These are phyloP conservation scores for Afroboletus lepidellus DNA, from an alignment of 1,284 basidiomycete genomes.

Conservation along the genomic window DNA sequence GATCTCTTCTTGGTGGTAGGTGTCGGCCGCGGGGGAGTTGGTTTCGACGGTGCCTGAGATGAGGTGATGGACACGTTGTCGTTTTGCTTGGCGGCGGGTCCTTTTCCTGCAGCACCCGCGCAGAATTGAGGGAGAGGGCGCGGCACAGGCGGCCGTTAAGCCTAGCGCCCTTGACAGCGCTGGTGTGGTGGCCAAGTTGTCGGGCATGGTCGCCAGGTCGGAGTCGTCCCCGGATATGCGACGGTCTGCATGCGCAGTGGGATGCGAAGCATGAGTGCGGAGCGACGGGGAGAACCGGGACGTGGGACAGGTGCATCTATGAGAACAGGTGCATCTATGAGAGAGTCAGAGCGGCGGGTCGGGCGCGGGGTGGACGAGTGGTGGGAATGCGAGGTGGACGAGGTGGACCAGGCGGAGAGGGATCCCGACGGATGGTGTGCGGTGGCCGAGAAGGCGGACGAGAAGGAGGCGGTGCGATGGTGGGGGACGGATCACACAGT, in stretches of 20 bases:
- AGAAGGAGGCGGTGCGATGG: no score
- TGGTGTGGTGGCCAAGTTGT: slow-evolving; percentile 42
- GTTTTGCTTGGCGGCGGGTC: slow-evolving; percentile 32
- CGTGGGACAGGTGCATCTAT: slow-evolving; percentile 57
- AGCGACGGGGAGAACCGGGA: slow-evolving; percentile 7
- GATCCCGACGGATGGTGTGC: no score
- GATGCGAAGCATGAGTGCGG: slow-evolving; percentile 16
- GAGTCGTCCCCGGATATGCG: slow-evolving; percentile 78
- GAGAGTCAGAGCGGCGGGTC: no score
- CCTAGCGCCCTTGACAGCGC: slow-evolving; percentile 54
- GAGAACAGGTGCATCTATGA: no score
- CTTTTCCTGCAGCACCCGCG: slow-evolving; percentile 55
- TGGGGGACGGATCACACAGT: no score
- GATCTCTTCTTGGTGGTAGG: slow-evolving; percentile 61
- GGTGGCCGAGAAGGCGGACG: no score
- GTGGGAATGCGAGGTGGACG: no score
- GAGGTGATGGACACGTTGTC: slow-evolving; percentile 20
- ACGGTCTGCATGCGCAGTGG: slow-evolving; percentile 47
- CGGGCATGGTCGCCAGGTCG: slow-evolving; percentile 60
- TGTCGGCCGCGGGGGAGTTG: slow-evolving; percentile 36
- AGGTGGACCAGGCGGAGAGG: no score
- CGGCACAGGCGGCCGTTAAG: slow-evolving; percentile 77
- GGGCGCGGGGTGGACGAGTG: no score
- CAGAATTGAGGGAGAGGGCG: slow-evolving; percentile 67
- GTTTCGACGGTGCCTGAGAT: slow-evolving; percentile 8